Evolutionary conservation across 495 filamentous ascomycete species (phyloP).

Genomic region (Ramalina peruviana): DNA sequence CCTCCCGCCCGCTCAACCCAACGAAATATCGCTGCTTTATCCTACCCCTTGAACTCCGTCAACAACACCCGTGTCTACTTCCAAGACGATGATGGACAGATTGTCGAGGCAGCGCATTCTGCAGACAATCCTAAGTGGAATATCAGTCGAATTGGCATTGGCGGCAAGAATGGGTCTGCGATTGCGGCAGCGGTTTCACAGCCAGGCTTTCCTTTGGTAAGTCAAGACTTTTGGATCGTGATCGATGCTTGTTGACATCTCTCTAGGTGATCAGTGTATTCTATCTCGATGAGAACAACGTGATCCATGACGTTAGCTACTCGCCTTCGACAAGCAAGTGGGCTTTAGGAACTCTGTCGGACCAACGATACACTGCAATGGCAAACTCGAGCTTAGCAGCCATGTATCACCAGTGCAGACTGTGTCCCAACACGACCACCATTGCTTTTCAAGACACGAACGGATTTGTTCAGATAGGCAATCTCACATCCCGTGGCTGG

Average conservation of each 20-base stretch:
- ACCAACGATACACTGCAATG: conserved; percentile 6
- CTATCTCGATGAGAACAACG: conserved; percentile 13
- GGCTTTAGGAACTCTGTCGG: conserved; percentile 9
- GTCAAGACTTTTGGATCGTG: neutral
- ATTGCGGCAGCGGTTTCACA: conserved; percentile 18
- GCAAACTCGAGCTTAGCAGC: conserved; percentile 14
- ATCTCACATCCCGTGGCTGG: conserved; percentile 15
- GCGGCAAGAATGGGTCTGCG: conserved; percentile 13
- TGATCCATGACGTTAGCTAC: conserved; percentile 15
- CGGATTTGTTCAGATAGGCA: conserved; percentile 15
- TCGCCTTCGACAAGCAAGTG: conserved; percentile 5
- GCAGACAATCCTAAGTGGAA: conserved; percentile 7
- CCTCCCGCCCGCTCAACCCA: neutral
- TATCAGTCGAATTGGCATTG: conserved; percentile 4
- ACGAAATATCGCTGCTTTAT: conserved; percentile 14
- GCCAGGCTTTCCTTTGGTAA: conserved; percentile 8
- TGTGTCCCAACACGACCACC: conserved; percentile 15
- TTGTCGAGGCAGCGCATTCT: conserved; percentile 15
- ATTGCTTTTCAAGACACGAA: conserved; percentile 16
- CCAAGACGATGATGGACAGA: conserved; percentile 12
- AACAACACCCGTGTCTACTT: conserved; percentile 16
- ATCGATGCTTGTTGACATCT: neutral
- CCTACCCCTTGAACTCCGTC: conserved; percentile 6
- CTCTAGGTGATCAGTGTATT: conserved; percentile 16
- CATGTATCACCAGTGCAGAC: conserved; percentile 16